Evolutionary conservation across 768 basidiomycete genomes (phyloP), one percentile per base, ranked within the genome.

Genomic region (Terana coerulea): DNA sequence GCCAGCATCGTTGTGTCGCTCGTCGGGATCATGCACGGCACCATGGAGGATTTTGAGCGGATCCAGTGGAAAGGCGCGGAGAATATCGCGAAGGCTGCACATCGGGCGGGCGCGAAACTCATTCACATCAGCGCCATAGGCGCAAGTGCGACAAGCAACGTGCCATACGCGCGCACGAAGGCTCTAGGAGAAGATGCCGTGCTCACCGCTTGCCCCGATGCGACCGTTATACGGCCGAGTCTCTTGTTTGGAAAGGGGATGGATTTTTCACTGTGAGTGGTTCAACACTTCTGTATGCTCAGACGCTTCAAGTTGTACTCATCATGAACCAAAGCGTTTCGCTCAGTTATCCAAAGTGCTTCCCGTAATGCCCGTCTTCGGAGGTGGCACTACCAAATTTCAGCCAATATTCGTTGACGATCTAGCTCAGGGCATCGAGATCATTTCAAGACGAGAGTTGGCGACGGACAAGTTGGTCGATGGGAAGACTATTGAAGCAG

Each of bases 391-490:
- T 9, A 70, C 84, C 5, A 73, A 68, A 22, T 89, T 89, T 61
- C 87, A 89, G 58, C 86, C 88, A 11, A 81, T 88, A 10, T 88
- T 80, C 60, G 86, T 81, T 1, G 83, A 77, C 0, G 87, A 91
- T 62, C 58, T 91, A 26, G 84, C 81, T 9, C 68, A 72, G 22
- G 72, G 77, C 5, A 76, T 89, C 3, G 84, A 84, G 61, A 72
- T 84, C 12, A 70, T 81, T 49, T 70, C 76, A 7, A 73, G 82
- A 48, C 61, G 70, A 15, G 74, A 81, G 52, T 44, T 66, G 2
- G 66, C 70, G 15, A 65, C 75, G 2, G 54, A 61, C 12, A 62
- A 68, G 22, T 58, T 50, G 17, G 68, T 72, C 4, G 61, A 67
- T 24, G 76, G 76, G 17, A 75, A 73, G 59, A 67, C 75, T n/a